Base-by-base conservation (phyloP, 768 basidiomycete genomes). In the Trametes maxima region DNA sequence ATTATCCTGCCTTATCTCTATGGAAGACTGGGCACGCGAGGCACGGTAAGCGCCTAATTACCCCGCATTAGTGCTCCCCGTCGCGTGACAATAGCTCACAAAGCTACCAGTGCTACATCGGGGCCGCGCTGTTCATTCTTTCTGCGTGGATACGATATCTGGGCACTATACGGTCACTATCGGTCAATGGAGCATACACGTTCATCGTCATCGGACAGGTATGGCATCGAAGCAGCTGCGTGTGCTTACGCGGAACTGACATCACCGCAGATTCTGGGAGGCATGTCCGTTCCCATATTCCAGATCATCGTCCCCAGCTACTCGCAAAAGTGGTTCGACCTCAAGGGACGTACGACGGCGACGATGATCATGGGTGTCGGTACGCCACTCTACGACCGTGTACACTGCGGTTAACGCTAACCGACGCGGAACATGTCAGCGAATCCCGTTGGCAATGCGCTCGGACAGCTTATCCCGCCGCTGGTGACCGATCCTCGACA, bases 271-370 rank as follows among this genome's bases (percentile, higher is more conserved):
- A 65, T 86, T 16, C 79, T 92, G 42, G 79, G 83, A 7, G 83
- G 83, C 1, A 72, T 90, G 47, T 77, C 89, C 2, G 88, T 91
- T 68, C 85, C 91, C 2, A 76, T 87, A 14, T 93, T 85, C 72
- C 90, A 91, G 73, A 82, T 94, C 24, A 75, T 93, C 10, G 89
- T 88, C 5, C 90, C 92, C 1, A 86, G 83, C 54, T 94, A 88
- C 72, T 92, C 92, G 0, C 89, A 94, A 70, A 83, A 75, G 35
- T 94, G 92, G 92, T 94, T 94, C 67, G 85, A 89, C 62, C 74
- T 92, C 48, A 77, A 82, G 60, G 85, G 87, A 14, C 80, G 92
- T 43, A 92, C 89, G 2, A 93, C 92, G 0, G 90, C 90, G 13
- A 94, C 84, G n/a, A 84, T 84, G 82, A 47, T 81, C 39, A 76